Percentiles rank a stretch among this genome's conserved stretches.
Conservation (phyloP, 306 rosid genomes). For the Glycine latifolia region DNA sequence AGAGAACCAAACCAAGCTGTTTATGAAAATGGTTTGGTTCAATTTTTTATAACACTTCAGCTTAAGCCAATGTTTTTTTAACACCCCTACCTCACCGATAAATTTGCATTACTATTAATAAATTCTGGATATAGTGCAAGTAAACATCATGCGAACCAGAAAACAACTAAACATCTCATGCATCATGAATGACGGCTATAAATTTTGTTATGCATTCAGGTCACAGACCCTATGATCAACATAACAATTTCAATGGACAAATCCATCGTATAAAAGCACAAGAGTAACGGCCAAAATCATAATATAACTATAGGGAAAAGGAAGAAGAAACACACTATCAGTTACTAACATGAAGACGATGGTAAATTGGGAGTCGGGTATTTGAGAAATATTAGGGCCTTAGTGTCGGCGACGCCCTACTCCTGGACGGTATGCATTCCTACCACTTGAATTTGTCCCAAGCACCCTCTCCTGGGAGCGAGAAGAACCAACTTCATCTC, state of each 20-base stretch:
- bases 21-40: no score
- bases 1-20: no score
- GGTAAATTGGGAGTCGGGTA: not conserved
- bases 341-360: no score
- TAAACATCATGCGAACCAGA: not conserved
- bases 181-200: not conserved
- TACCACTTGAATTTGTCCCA: slow-evolving; percentile 35
- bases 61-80: no score
- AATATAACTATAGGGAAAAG: not conserved
- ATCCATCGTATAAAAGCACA: slow-evolving; percentile 13
- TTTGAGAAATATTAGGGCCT: not conserved
- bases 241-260: not conserved
- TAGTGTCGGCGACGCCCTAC: slow-evolving; percentile 45
- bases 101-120: no score
- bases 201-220: not conserved
- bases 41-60: no score
- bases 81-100: no score
- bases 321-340: not conserved
- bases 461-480: slow-evolving; percentile 29
- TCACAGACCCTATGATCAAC: slow-evolving; percentile 27
- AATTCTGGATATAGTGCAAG: no score
- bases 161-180: not conserved
- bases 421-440: slow-evolving; percentile 36
- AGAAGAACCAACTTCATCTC: slow-evolving; percentile 47
- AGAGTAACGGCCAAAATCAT: not conserved